These are phyloP conservation scores for Tuber microsphaerosporum DNA, from an alignment of 495 filamentous ascomycete species.

Conservation along the genomic window DNA sequence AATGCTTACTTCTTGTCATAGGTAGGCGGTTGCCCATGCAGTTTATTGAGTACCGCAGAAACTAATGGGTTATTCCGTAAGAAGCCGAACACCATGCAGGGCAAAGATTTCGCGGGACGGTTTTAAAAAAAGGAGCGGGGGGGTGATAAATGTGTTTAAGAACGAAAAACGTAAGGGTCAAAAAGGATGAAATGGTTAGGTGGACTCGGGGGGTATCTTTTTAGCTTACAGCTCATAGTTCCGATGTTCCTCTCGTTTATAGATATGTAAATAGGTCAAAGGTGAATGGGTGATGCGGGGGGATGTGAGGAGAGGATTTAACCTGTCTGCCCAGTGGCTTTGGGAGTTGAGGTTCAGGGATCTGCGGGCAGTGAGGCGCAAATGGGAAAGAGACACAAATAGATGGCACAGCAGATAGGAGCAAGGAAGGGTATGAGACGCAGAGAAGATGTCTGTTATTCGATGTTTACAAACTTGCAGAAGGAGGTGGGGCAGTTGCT, in stretches of 20 bases:
- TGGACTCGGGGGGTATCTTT: constrained; percentile 6
- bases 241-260: constrained; percentile 10
- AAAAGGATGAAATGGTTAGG: background rate
- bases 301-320: background rate
- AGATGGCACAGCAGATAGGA: constrained; percentile 2
- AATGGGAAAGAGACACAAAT: constrained; percentile 6
- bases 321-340: background rate
- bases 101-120: constrained; percentile 16
- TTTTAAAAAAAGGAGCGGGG: constrained; percentile 1
- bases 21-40: constrained; percentile 92
- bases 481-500: background rate
- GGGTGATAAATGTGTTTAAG: constrained; percentile 12
- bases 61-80: constrained; percentile 52
- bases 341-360: background rate
- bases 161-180: constrained; percentile 1
- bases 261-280: background rate
- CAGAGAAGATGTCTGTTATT: background rate
- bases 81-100: constrained; percentile 30
- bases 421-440: background rate
- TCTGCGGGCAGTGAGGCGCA: constrained; percentile 1
- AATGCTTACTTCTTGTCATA: constrained; percentile 87
- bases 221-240: constrained; percentile 36
- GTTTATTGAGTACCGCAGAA: constrained; percentile 88
- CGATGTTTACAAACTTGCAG: constrained; percentile 2
- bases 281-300: background rate